Evolutionary conservation across 352 stramenopile species (phyloP), one percentile per base, ranked within the genome.

Genomic region (Pythium volutum): DNA sequence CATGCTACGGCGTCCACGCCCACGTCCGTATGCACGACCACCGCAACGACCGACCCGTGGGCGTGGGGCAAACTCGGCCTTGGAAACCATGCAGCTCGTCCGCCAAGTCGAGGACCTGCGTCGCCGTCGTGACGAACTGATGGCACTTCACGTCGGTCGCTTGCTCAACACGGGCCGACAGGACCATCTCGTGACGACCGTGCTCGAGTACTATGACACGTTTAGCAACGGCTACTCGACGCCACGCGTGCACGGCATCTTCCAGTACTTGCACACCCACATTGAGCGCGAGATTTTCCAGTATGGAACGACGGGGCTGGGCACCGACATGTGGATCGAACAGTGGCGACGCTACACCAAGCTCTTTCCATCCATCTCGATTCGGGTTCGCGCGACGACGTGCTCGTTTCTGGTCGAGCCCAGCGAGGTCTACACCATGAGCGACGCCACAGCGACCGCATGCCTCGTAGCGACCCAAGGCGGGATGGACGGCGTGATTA

Each of bases 331-430:
- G 29, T 48, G 33, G 51, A 42, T 58, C 14, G 51, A 58, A 20
- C 51, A 58, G 51, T 58, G 51, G 51, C 51, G 36, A n/a, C 51
- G 33, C 33, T 58, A 47, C 20, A 58, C 34, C 16, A 29, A 33
- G 34, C 16, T 58, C 33, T 58, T 58, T 22, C 51, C 51, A 16
- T 31, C 51, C 18, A 48, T 58, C 14, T 18, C 38, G 31, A 48
- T 58, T 11, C 20, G 34, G 9, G 33, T 48, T 25, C 23, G 34
- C 3, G 51, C 33, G 12, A 58, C 14, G 3, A 36, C 33, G 4
- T 58, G 38, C 14, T 48, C 51, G 11, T 36, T 26, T 11, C 15
- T 48, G n/a, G 12, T 58, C 34, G n/a, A 48, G 4, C 51, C 20
- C n/a, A 4, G 34, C 18, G 51, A 46, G 33, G 9, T 47, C 20